phyloP scores from a whole-genome alignment of 1,284 basidiomycete species.

The Volvariella volvacea region DNA sequence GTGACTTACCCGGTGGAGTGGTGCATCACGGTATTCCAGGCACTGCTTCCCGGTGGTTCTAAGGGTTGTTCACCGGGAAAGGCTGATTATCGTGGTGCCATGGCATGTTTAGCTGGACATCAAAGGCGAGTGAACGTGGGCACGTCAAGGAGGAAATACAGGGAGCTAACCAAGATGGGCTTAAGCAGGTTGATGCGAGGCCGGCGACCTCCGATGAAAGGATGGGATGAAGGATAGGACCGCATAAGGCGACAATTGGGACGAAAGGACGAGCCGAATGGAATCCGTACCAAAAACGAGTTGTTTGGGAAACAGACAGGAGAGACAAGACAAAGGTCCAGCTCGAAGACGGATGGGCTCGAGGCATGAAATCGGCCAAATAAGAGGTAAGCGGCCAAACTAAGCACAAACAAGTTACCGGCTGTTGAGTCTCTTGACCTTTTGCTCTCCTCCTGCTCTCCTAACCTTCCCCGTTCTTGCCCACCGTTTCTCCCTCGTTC shows the following conservation, averaged over 20 bases:
- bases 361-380: conserved; percentile 16
- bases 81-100: no score
- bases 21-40: no score
- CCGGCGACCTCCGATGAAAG: neutral
- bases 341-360: conserved; percentile 10
- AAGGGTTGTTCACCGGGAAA: no score
- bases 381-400: conserved; percentile 25
- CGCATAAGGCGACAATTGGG: neutral
- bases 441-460: conserved; percentile 11
- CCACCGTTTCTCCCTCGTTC: conserved; percentile 6
- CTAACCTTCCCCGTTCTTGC: conserved; percentile 8
- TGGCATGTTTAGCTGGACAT: no score
- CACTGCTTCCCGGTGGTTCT: no score
- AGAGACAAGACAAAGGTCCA: conserved; percentile 5
- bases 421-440: conserved; percentile 3
- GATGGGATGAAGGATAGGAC: neutral
- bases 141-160: no score
- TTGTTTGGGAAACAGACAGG: neutral
- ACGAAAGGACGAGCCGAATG: neutral
- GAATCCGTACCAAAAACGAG: neutral
- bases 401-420: conserved; percentile 25
- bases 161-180: no score
- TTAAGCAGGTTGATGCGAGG: no score
- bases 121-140: no score
- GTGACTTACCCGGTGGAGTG: conserved; percentile 1